Conservation (phyloP, 2,329 filamentous ascomycete genomes). For the Exophiala lecanii-corni region DNA sequence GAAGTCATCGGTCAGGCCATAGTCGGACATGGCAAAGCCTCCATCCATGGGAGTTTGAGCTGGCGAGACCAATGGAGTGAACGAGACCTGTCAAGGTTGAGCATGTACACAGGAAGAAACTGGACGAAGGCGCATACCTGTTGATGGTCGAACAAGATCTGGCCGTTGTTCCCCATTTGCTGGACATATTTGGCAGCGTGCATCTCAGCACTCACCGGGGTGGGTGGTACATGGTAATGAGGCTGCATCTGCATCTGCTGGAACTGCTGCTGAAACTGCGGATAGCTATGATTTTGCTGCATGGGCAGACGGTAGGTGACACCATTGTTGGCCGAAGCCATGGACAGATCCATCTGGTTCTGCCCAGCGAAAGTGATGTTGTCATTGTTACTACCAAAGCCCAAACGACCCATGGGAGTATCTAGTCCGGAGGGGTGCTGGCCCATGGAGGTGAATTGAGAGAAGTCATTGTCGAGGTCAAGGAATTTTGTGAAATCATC, state of each 20-base stretch:
- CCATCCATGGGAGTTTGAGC: conserved; percentile 48
- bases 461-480: conserved; percentile 45
- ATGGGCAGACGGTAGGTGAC: conserved; percentile 23
- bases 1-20: conserved; percentile 45
- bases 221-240: conserved; percentile 36
- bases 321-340: conserved; percentile 19
- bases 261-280: conserved; percentile 28
- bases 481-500: conserved; percentile 49
- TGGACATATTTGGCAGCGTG: conserved; percentile 40
- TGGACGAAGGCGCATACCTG: conserved; percentile 27
- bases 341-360: conserved; percentile 26
- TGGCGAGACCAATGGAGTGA: conserved; percentile 47
- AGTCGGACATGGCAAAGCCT: conserved; percentile 44
- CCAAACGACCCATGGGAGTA: conserved; percentile 35
- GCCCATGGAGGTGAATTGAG: conserved; percentile 37
- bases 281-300: conserved; percentile 24
- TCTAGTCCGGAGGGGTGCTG: conserved; percentile 35
- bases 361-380: conserved; percentile 12
- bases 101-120: not conserved
- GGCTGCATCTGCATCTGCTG: conserved; percentile 27
- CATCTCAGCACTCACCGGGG: conserved; percentile 46
- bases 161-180: conserved; percentile 35
- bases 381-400: conserved; percentile 29
- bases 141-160: conserved; percentile 43
- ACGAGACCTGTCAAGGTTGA: conserved; percentile 39